Evolutionary conservation across 2,329 filamentous ascomycete genomes (phyloP), one percentile per base, ranked within the genome.

Genomic region (Pyrenophora tritici-repentis): DNA sequence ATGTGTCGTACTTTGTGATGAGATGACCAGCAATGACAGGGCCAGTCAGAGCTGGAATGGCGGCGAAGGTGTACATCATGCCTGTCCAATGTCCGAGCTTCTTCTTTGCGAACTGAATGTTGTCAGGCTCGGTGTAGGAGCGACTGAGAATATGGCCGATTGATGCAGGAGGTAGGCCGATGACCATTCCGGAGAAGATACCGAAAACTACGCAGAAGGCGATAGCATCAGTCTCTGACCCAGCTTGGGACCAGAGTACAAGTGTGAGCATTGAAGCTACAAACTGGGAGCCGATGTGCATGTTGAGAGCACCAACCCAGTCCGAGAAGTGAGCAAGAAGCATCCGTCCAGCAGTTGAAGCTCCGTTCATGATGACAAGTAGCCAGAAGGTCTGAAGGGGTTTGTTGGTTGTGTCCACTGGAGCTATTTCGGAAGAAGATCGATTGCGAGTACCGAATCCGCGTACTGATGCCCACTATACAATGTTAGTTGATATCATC

Each of bases 71-170:
- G 67, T 80, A 81, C 78, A 81, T 79, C 78, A 81, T 80, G 35
- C 79, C 79, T 3, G 73, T 76, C 79, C 79, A 81, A 45, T 81
- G 78, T 12, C 79, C 79, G 6, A 81, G 74, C 47, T 75, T 76
- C 42, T 73, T 48, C 61, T 73, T 70, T 8, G 62, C 62, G 18
- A 66, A 48, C 17, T 61, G 45, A 12, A 45, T 54, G 6, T 59
- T 64, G n/a, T 68, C 72, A 3, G 61, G 55, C 5, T 58, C 55
- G 7, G 53, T 66, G 56, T 73, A 73, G 16, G 68, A 67, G 55
- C 68, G 66, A 24, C 50, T 63, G 17, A 81, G 71, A 34, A 81
- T 77, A 60, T 76, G 74, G 29, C 77, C 76, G 32, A 81, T 72
- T 12, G 74, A 78, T 3, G 79, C 79, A 1, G 79, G 77, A 6